phyloP scores from a whole-genome alignment of 2,329 filamentous ascomycete species.

The Claviceps quebecensis region DNA sequence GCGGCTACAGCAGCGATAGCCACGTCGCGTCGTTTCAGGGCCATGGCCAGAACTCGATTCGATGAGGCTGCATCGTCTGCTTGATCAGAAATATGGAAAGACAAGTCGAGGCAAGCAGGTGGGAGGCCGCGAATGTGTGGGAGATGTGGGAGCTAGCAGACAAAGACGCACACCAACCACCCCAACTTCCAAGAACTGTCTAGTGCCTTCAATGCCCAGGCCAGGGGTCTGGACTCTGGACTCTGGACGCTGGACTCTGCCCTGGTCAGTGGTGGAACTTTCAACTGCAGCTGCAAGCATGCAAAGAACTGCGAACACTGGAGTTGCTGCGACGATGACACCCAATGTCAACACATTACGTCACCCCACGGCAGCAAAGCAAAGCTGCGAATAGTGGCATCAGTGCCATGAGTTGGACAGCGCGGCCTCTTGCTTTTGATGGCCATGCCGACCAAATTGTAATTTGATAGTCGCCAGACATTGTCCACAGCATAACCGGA shows the following conservation, averaged over 20 bases:
- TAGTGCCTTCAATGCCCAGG: not conserved
- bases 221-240: not conserved
- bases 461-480: not conserved
- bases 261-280: not conserved
- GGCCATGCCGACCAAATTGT: too few species aligned
- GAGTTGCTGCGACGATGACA: not conserved
- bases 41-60: slow-evolving; percentile 35
- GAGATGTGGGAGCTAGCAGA: not conserved
- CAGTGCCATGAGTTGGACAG: not conserved
- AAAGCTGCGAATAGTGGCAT: not conserved
- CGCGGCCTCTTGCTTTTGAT: not conserved
- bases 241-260: too few species aligned
- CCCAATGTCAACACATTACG: not conserved
- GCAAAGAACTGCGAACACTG: not conserved
- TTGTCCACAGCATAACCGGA: not conserved
- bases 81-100: not conserved
- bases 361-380: not conserved
- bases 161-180: not conserved
- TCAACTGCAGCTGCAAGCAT: not conserved
- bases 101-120: not conserved
- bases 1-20: slow-evolving; percentile 51
- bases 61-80: slow-evolving; percentile 19
- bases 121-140: not conserved
- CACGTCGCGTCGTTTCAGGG: slow-evolving; percentile 60
- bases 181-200: not conserved